Evolutionary conservation across 2,329 filamentous ascomycete species (phyloP).

Genomic region (Apiospora arundinis): DNA sequence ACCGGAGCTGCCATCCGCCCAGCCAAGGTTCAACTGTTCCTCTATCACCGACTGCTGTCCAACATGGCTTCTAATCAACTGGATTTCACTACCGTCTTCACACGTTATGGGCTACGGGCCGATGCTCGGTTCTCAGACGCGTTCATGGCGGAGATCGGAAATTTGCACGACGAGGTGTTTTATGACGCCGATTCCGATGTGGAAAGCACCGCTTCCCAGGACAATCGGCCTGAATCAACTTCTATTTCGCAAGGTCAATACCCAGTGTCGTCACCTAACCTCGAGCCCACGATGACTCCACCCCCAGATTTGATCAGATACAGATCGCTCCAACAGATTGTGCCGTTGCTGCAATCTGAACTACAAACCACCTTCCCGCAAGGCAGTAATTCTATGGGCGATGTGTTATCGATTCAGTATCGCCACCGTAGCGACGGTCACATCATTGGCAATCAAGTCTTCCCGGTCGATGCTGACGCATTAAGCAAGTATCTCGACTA

Average conservation of each 20-base stretch:
- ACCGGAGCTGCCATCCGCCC: slow-evolving; percentile 71
- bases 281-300: slow-evolving; percentile 28
- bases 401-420: slow-evolving; percentile 61
- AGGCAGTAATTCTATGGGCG: slow-evolving; percentile 54
- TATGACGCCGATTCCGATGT: slow-evolving; percentile 49
- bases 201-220: slow-evolving; percentile 3
- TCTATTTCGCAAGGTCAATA: slow-evolving; percentile 30
- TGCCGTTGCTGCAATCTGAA: slow-evolving; percentile 53
- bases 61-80: slow-evolving; percentile 75
- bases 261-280: slow-evolving; percentile 21
- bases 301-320: slow-evolving; percentile 52
- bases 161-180: slow-evolving; percentile 70
- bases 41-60: slow-evolving; percentile 87
- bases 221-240: background rate
- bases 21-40: slow-evolving; percentile 83
- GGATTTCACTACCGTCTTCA: slow-evolving; percentile 71
- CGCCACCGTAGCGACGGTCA: slow-evolving; percentile 58
- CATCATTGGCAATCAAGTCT: slow-evolving; percentile 61
- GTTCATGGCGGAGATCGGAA: slow-evolving; percentile 78
- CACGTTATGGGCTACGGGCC: slow-evolving; percentile 73
- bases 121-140: slow-evolving; percentile 74
- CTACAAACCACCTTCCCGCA: slow-evolving; percentile 59
- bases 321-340: slow-evolving; percentile 53
- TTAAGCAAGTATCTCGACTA: slow-evolving; percentile 71
- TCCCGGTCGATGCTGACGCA: slow-evolving; percentile 69